Conservation (phyloP, 2,329 filamentous ascomycete species). For the Chaetothyriales sp. region DNA sequence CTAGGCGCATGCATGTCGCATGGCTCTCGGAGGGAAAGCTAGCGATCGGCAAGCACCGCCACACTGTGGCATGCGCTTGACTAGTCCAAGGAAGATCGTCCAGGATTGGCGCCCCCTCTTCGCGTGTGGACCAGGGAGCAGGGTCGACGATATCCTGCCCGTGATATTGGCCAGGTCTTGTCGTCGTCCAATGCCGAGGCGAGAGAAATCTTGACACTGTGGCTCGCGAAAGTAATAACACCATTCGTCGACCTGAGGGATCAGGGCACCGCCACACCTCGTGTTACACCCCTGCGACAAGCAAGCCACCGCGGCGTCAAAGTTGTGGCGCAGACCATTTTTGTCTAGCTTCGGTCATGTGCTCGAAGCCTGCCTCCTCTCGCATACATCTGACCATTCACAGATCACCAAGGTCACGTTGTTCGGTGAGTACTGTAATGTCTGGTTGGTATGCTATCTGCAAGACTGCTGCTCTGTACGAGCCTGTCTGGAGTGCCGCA, state of each 20-base stretch:
- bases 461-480: background rate
- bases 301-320: background rate
- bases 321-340: background rate
- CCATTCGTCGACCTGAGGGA: background rate
- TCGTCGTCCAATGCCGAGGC: background rate
- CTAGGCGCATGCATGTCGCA: background rate
- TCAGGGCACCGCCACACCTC: background rate
- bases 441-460: background rate
- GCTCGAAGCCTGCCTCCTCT: background rate
- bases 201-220: background rate
- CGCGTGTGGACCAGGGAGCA: background rate
- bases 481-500: too few relatives aligned
- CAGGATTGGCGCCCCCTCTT: background rate
- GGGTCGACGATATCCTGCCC: background rate
- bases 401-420: background rate
- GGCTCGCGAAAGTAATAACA: background rate
- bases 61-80: background rate
- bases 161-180: background rate
- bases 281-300: background rate
- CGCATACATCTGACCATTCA: background rate
- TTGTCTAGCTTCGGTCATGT: background rate
- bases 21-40: background rate
- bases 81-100: too few relatives aligned
- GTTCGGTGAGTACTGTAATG: background rate
- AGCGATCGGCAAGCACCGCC: background rate